A percentile compares a stretch with the other conserved stretches of the same genome.
Conservation (phyloP, 2,329 filamentous ascomycete species). For the Arthrobotrys entomopaga region DNA sequence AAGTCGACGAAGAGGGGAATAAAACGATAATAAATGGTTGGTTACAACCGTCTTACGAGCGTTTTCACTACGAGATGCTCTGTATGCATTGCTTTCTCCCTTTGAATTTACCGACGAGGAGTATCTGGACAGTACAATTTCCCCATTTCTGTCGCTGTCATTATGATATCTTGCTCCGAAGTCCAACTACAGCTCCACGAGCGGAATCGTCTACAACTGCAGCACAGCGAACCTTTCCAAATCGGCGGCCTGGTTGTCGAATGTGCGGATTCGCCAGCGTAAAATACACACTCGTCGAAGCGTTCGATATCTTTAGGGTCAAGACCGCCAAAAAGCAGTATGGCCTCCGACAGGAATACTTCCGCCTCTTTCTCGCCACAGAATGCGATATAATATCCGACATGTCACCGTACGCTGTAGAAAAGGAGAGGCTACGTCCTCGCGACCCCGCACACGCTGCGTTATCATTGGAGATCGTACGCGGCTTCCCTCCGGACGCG, state of each 20-base stretch:
- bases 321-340: conserved; percentile 2
- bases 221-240: background rate
- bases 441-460: background rate
- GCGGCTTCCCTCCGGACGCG: conserved; percentile 8
- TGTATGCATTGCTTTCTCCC: conserved; percentile 43
- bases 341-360: conserved; percentile 20
- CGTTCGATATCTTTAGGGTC: conserved; percentile 36
- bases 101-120: conserved; percentile 5
- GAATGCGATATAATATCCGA: conserved; percentile 16
- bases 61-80: conserved; percentile 28
- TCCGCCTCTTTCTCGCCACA: conserved; percentile 39
- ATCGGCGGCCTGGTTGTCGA: conserved; percentile 21
- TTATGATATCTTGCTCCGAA: background rate
- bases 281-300: conserved; percentile 37
- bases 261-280: conserved; percentile 32
- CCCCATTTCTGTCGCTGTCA: conserved; percentile 24
- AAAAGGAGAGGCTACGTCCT: conserved; percentile 26
- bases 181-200: background rate
- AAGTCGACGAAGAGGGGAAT: conserved; percentile 4
- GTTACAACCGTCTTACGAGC: conserved; percentile 36
- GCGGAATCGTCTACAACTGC: background rate
- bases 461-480: conserved; percentile 7
- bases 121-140: conserved; percentile 28
- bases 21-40: conserved; percentile 8
- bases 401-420: background rate